Evolutionary conservation across 306 rosid genomes (phyloP), one percentile per base, ranked within the genome.

Genomic region (Elaeagnus macrophylla): DNA sequence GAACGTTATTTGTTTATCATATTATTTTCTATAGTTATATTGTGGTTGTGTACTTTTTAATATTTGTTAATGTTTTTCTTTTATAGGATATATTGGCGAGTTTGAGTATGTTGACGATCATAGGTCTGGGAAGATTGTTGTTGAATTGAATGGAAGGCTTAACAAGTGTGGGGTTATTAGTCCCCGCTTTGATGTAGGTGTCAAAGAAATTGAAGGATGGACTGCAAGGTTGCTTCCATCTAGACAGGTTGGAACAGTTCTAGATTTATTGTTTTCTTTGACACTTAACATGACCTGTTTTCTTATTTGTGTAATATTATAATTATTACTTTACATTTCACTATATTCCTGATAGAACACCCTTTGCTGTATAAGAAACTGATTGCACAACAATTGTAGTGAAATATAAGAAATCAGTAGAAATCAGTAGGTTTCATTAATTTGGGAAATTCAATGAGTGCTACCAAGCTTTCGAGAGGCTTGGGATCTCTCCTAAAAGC

Each of bases 81-180:
- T 53, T 36, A 1, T 62, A 81, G 87, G 83, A n/a, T 77, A 77
- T 69, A 81, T 81, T 13, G 87, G 83, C 0, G 87, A 81, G 56
- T 81, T 81, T 7, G 87, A 81, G 77, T 72, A 65, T 25, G 87
- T 81, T 52, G 87, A 81, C 2, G 87, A 81, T 32, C 87, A 81
- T 20, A 74, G 87, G 60, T 48, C 87, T 51, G 87, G 83, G 7
- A 81, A 81, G 66, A 81, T 81, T 46, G 88, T 81, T 15, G 87
- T 81, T 10, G 87, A 81, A 51, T 70, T 81, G 44, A 81, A 81
- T 61, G 87, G 87, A 42, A 68, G 87, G 60, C 73, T 81, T 35
- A 81, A 81, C 69, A 81, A 81, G 47, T 81, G 87, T 44, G 87
- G 87, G 12, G 87, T 81, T 13, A 81, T 81, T 16, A 81, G 87